Conservation (phyloP, 208 protist species). For the Kentomonas sorsogonicus region DNA sequence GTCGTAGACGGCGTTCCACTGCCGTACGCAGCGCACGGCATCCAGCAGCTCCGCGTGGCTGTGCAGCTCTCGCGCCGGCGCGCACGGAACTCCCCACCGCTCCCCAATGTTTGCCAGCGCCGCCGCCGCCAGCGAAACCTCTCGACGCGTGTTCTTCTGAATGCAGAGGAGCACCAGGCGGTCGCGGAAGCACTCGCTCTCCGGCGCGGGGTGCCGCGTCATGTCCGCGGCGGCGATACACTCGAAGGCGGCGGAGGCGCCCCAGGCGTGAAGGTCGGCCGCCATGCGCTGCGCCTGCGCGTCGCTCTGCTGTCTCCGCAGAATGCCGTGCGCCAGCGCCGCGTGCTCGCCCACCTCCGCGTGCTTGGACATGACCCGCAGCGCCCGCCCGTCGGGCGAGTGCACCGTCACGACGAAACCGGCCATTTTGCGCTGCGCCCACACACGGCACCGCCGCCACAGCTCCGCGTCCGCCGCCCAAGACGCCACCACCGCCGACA, state of each 20-base stretch:
- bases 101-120: conserved; percentile 16
- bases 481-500: conserved; percentile 36
- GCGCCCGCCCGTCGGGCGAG: conserved; percentile 56
- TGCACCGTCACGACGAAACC: conserved; percentile 83
- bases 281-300: conserved; percentile 41
- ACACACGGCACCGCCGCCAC: conserved; percentile 42
- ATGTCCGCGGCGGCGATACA: conserved; percentile 55
- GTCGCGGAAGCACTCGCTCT: conserved; percentile 38
- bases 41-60: conserved; percentile 17
- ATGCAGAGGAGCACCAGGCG: conserved; percentile 57
- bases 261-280: conserved; percentile 27
- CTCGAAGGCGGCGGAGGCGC: conserved; percentile 52
- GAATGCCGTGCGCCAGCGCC: conserved; percentile 36
- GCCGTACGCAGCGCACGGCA: conserved; percentile 18
- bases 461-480: conserved; percentile 28
- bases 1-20: conserved; percentile 33
- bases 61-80: conserved; percentile 19
- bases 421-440: conserved; percentile 79
- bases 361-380: conserved; percentile 78
- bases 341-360: conserved; percentile 72
- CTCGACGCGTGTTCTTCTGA: conserved; percentile 39
- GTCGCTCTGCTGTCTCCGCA: conserved; percentile 20
- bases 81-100: conserved; percentile 45
- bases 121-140: conserved; percentile 34
- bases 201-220: conserved; percentile 59